These are phyloP conservation scores for Centella asiatica DNA, from an alignment of 129 eudicot species.

Conservation along the genomic window DNA sequence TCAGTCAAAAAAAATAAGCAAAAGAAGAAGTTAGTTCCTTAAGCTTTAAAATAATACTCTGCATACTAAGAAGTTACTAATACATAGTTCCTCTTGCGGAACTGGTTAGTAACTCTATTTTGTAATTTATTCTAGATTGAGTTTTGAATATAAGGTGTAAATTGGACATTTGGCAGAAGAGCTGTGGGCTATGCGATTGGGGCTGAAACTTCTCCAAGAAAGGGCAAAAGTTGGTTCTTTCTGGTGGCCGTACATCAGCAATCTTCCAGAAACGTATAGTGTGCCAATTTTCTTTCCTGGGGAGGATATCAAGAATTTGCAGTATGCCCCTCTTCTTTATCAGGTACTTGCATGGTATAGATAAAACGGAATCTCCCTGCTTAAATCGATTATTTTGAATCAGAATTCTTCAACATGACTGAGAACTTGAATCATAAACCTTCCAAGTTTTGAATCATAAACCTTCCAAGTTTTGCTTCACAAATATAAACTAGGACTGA, in stretches of 20 bases:
- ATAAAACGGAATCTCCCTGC: neutral
- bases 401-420: neutral
- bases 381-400: neutral
- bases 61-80: no score
- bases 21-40: neutral
- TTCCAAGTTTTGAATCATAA: neutral
- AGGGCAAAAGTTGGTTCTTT: conserved; percentile 77
- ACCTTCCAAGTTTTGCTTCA: neutral
- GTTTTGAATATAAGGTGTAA: conserved; percentile 72
- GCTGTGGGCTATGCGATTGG: conserved; percentile 94
- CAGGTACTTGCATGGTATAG: conserved; percentile 43
- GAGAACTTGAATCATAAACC: neutral
- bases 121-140: conserved; percentile 61
- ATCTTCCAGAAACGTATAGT: conserved; percentile 80
- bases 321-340: conserved; percentile 87
- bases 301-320: conserved; percentile 80
- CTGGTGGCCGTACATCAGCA: conserved; percentile 99
- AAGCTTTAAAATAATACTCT: neutral
- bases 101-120: conserved; percentile 32
- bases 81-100: conserved; percentile 15
- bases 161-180: conserved; percentile 97
- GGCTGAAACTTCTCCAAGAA: conserved; percentile 87
- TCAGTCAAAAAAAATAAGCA: no score
- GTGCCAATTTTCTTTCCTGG: conserved; percentile 91
- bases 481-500: neutral